Conservation (phyloP, 345 rosid genomes). For the Anastatica hierochuntica region DNA sequence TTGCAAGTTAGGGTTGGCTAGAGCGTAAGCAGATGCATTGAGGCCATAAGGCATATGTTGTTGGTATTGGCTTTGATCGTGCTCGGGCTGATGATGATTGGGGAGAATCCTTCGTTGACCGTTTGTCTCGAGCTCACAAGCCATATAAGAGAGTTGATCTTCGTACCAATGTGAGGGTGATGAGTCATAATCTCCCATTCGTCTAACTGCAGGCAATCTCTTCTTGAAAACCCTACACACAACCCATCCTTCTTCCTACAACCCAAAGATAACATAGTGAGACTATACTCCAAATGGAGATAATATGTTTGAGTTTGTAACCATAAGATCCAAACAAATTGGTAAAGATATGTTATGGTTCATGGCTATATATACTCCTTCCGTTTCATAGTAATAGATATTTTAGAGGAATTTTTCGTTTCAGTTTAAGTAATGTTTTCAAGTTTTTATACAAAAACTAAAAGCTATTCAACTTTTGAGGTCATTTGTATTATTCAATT, state of each 20-base stretch:
- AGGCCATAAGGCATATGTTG: constrained; percentile 39
- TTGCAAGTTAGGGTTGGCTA: constrained; percentile 22
- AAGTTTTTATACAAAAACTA: too few relatives aligned
- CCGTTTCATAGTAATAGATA: too few relatives aligned
- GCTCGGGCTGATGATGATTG: constrained; percentile 37
- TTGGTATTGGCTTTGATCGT: constrained; percentile 40
- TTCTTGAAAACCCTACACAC: constrained; percentile 98
- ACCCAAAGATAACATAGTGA: background rate
- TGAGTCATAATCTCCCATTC: constrained; percentile 51
- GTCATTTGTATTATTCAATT: too few relatives aligned
- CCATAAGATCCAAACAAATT: background rate
- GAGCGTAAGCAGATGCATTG: constrained; percentile 31
- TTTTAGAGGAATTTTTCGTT: too few relatives aligned
- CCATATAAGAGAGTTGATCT: constrained; percentile 67
- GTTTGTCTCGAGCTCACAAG: constrained; percentile 42
- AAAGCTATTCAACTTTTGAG: too few relatives aligned
- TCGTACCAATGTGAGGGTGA: constrained; percentile 70
- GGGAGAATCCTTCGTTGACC: constrained; percentile 48
- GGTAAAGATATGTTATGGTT: constrained; percentile 10
- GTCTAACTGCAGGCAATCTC: constrained; percentile 50
- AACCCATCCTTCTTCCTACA: constrained; percentile 97
- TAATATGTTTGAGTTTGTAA: too few relatives aligned
- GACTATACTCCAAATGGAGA: too few relatives aligned
- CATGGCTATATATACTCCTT: too few relatives aligned
- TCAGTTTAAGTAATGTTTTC: too few relatives aligned